Conservation (phyloP, 495 filamentous ascomycete species). For the Trichodelitschia bisporula region DNA sequence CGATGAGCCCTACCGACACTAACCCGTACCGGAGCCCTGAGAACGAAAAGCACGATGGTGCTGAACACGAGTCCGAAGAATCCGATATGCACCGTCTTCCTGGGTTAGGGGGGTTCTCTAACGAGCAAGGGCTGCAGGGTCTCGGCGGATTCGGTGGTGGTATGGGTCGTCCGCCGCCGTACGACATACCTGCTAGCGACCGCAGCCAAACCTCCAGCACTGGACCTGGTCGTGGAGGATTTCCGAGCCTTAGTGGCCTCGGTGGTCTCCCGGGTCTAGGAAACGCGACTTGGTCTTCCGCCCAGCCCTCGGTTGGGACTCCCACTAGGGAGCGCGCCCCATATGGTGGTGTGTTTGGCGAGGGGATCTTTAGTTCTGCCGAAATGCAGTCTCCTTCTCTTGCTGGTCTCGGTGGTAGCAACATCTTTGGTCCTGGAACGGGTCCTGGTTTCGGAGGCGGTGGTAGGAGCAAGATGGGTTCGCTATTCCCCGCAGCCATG, state of each 20-base stretch:
- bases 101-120: slow-evolving; percentile 24
- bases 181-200: slow-evolving; percentile 45
- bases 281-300: slow-evolving; percentile 37
- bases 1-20: slow-evolving; percentile 78
- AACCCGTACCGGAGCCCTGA: slow-evolving; percentile 94
- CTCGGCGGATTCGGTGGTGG: slow-evolving; percentile 12
- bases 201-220: slow-evolving; percentile 76
- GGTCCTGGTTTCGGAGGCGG: slow-evolving; percentile 27
- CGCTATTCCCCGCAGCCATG: slow-evolving; percentile 67
- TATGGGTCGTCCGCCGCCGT: slow-evolving; percentile 9
- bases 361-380: slow-evolving; percentile 37
- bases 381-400: slow-evolving; percentile 57
- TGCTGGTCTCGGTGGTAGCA: slow-evolving; percentile 25
- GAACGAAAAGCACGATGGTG: slow-evolving; percentile 45
- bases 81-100: slow-evolving; percentile 34
- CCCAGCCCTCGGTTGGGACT: slow-evolving; percentile 34
- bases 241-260: slow-evolving; percentile 35
- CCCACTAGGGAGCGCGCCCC: slow-evolving; percentile 51
- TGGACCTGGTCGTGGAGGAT: slow-evolving; percentile 42
- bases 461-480: slow-evolving; percentile 58
- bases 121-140: slow-evolving; percentile 15
- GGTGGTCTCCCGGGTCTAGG: slow-evolving; percentile 32
- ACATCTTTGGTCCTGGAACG: slow-evolving; percentile 22
- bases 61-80: slow-evolving; percentile 36
- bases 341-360: slow-evolving; percentile 41